Evolutionary conservation across 1,284 basidiomycete genomes (phyloP).

Genomic region (Mixia osmundae): DNA sequence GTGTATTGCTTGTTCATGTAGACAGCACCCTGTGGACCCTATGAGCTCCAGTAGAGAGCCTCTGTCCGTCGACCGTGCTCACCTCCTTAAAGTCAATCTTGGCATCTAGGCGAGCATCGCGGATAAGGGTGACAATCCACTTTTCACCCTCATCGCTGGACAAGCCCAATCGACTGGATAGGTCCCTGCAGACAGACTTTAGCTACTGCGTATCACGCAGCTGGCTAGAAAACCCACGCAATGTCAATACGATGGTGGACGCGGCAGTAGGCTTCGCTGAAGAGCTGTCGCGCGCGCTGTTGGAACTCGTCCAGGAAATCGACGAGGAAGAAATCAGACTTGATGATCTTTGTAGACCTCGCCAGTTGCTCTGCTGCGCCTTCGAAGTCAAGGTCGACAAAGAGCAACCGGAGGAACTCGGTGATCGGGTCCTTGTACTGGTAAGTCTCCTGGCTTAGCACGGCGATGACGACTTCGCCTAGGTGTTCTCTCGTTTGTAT

Average conservation of each 20-base stretch:
- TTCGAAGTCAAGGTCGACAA: slow-evolving; percentile 76
- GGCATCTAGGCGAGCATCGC: slow-evolving; percentile 88
- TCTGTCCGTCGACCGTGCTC: slow-evolving; percentile 7
- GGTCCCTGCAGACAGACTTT: slow-evolving; percentile 33
- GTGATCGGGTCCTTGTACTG: slow-evolving; percentile 88
- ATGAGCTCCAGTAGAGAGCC: slow-evolving; percentile 4
- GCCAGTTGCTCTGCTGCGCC: slow-evolving; percentile 62
- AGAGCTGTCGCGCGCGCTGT: slow-evolving; percentile 82
- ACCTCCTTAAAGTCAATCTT: slow-evolving; percentile 93
- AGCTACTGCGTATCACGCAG: slow-evolving; percentile 1
- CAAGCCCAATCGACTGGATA: slow-evolving; percentile 78
- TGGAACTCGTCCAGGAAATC: slow-evolving; percentile 80
- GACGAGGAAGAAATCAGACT: slow-evolving; percentile 79
- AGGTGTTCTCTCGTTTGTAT: slow-evolving; percentile 1
- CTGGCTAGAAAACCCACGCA: slow-evolving; percentile 38
- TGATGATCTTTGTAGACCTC: slow-evolving; percentile 35
- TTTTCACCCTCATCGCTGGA: slow-evolving; percentile 86
- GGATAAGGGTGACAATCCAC: slow-evolving; percentile 96
- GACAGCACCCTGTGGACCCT: slow-evolving; percentile 51
- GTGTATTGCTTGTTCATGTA: slow-evolving; percentile 75
- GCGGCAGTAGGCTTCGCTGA: slow-evolving; percentile 90
- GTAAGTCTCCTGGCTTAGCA: slow-evolving; percentile 78
- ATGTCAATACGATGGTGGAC: slow-evolving; percentile 95
- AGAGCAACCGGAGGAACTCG: slow-evolving; percentile 75
- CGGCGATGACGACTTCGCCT: slow-evolving; percentile 38